Base-by-base conservation (phyloP, 306 rosid species). In the Citrullus colocynthis region DNA sequence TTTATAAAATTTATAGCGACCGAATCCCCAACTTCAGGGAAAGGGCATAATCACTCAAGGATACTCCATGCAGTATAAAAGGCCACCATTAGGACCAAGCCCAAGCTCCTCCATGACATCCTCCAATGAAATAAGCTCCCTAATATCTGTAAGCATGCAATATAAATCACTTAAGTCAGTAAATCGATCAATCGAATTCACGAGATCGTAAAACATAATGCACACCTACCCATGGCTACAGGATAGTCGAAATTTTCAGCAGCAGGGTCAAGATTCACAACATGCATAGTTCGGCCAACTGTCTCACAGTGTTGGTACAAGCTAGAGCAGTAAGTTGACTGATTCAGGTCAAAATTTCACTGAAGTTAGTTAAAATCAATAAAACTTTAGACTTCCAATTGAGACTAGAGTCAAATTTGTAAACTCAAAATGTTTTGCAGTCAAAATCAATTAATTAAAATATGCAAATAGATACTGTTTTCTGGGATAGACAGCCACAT, bases 21-120 rank as follows among this genome's bases (percentile, higher is more conserved):
- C 28, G 44, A 30, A 73, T 3, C 76, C 76, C 9, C 76, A 49
- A 71, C 76, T 48, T 48, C 58, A 48, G 21, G 60, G 34, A 49
- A 45, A 15, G 8, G 28, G 60, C 76, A 71, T 48, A 48, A 48
- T 73, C 61, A 73, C 42, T 51, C 30, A 93, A 89, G 98, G 97
- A 92, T 95, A 95, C 98, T 92, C 97, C 98, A 95, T 95, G 93
- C 98, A 94, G 86, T 90, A 92, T 44, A 94, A 52, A 81, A 94
- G 97, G 72, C 93, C 93, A 60, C 98, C 98, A 85, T 94, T 94
- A 61, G 98, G 98, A 79, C 98, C 98, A 76, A 94, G 78, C 36
- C 93, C 95, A 82, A 92, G 96, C 72, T 90, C 98, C 83, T 94
- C 98, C 98, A 92, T 94, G 55, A 92, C 97, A 88, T 95, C 97